Base-by-base conservation (phyloP, 1,284 basidiomycete genomes). In the Fistulina hepatica region DNA sequence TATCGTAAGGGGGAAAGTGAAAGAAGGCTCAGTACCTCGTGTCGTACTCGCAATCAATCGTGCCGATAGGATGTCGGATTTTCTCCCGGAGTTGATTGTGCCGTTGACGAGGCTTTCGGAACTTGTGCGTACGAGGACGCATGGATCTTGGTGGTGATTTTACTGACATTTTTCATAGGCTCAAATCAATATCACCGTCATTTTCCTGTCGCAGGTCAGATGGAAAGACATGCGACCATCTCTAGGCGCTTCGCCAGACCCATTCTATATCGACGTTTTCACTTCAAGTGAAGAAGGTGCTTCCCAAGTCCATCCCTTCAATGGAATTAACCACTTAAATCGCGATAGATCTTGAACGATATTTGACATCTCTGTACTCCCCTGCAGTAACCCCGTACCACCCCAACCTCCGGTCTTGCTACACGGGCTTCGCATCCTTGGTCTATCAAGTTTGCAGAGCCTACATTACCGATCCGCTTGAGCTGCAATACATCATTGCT, bases 141-240 rank as follows among this genome's bases (percentile, higher is more conserved):
- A 8, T 37, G 23, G 27, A 15, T 21, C 21, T 6, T 21, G 5
- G 11, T 16, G 6, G 12, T 13, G 34, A 20, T 24, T 37, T 31
- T 40, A 44, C 41, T 39, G 33, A 33, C 44, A 24, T 47, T 12
- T 10, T 34, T 20, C 36, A 12, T 41, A 70, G 67, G 50, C 61
- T 23, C 56, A 54, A 39, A 48, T 69, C 2, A 61, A 67, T 33
- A 35, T 70, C 15, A 72, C 70, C 2, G 71, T 81, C 0, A 63
- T 91, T 3, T 67, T 90, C 37, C 54, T 82, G 20, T 86, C 83
- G 1, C 65, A 73, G 32, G 63, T 72, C 6, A 67, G 70, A 12
- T 91, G 88, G 86, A 76, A 83, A 45, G 72, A 82, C 45, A 66
- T 89, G 13, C 69, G 76, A 7, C 83, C 85, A 0, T 55, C 71